Evolutionary conservation across 2,329 filamentous ascomycete genomes (phyloP).

Genomic region (Pyricularia sp.): DNA sequence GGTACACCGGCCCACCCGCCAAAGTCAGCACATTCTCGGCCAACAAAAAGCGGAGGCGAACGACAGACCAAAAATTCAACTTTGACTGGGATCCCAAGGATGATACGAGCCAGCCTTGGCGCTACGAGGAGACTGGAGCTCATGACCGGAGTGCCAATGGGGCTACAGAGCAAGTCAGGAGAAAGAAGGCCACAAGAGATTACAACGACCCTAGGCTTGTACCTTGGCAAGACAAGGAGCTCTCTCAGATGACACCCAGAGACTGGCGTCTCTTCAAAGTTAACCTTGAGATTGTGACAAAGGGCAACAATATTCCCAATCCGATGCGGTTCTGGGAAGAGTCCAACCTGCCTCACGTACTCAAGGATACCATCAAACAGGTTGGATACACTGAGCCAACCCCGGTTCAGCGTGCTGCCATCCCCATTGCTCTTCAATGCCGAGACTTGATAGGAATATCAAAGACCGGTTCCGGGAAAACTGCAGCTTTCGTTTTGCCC

Average conservation of each 20-base stretch:
- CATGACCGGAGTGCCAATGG: neutral
- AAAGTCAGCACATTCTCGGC: slow-evolving; percentile 79
- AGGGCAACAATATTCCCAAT: slow-evolving; percentile 82
- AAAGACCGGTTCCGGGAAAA: slow-evolving; percentile 97
- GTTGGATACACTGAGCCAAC: slow-evolving; percentile 90
- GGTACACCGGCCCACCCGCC: slow-evolving; percentile 80
- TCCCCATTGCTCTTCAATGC: slow-evolving; percentile 84
- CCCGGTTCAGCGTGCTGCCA: slow-evolving; percentile 84
- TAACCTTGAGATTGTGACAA: slow-evolving; percentile 92
- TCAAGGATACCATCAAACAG: slow-evolving; percentile 69
- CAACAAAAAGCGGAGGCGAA: slow-evolving; percentile 87
- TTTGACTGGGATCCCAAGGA: slow-evolving; percentile 96
- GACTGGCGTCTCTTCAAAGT: slow-evolving; percentile 99
- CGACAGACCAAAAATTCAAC: slow-evolving; percentile 94
- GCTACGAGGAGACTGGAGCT: slow-evolving; percentile 25
- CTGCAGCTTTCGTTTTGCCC: slow-evolving; percentile 84
- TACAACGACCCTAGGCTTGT: slow-evolving; percentile 64
- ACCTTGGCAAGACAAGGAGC: slow-evolving; percentile 88
- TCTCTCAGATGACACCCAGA: slow-evolving; percentile 89
- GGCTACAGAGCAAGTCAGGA: slow-evolving; percentile 34
- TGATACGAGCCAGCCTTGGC: slow-evolving; percentile 69
- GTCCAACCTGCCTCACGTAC: slow-evolving; percentile 60
- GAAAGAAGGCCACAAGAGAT: slow-evolving; percentile 58
- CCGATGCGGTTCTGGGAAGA: slow-evolving; percentile 94
- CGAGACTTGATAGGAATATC: slow-evolving; percentile 97